A percentile compares a stretch with the other conserved stretches of the same genome.
Evolutionary conservation across 2,329 filamentous ascomycete species (phyloP).

Genomic region (Diplocarpon mali): DNA sequence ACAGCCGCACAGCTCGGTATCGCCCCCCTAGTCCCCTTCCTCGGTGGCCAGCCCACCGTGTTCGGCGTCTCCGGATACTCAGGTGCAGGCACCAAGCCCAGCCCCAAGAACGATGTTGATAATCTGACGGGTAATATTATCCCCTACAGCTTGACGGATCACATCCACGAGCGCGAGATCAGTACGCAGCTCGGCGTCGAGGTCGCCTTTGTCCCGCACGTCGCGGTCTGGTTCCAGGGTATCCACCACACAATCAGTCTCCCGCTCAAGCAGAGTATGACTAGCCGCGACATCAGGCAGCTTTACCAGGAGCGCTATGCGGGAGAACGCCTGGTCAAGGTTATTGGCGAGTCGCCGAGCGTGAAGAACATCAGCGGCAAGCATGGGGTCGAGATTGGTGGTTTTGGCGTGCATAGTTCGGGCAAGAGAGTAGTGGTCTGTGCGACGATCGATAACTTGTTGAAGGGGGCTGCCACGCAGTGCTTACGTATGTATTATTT

Average conservation of each 20-base stretch:
- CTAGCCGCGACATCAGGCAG: slow-evolving; percentile 81
- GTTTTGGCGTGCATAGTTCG: slow-evolving; percentile 81
- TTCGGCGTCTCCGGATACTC: slow-evolving; percentile 94
- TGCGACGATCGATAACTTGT: slow-evolving; percentile 83
- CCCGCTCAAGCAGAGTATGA: slow-evolving; percentile 77
- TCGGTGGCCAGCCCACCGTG: slow-evolving; percentile 68
- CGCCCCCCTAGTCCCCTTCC: slow-evolving; percentile 63
- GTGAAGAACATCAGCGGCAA: slow-evolving; percentile 77
- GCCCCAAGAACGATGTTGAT: slow-evolving; percentile 83
- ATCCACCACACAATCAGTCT: slow-evolving; percentile 89
- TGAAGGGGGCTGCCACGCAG: slow-evolving; percentile 89
- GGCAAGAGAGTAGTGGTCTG: slow-evolving; percentile 92
- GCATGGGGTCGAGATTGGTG: slow-evolving; percentile 88
- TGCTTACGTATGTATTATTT: slow-evolving; percentile 62
- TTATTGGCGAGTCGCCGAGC: slow-evolving; percentile 74
- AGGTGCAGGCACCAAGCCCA: slow-evolving; percentile 88
- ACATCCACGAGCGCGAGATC: slow-evolving; percentile 92
- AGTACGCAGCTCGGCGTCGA: slow-evolving; percentile 61
- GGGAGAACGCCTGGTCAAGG: slow-evolving; percentile 88
- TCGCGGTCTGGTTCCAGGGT: slow-evolving; percentile 94
- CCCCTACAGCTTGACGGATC: slow-evolving; percentile 82
- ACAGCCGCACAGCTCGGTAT: slow-evolving; percentile 88
- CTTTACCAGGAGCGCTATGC: slow-evolving; percentile 95
- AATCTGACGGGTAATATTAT: slow-evolving; percentile 80
- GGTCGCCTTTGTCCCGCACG: slow-evolving; percentile 85